phyloP scores from a whole-genome alignment of 108 stramenopile genomes.

The Conticribra guillardii region DNA sequence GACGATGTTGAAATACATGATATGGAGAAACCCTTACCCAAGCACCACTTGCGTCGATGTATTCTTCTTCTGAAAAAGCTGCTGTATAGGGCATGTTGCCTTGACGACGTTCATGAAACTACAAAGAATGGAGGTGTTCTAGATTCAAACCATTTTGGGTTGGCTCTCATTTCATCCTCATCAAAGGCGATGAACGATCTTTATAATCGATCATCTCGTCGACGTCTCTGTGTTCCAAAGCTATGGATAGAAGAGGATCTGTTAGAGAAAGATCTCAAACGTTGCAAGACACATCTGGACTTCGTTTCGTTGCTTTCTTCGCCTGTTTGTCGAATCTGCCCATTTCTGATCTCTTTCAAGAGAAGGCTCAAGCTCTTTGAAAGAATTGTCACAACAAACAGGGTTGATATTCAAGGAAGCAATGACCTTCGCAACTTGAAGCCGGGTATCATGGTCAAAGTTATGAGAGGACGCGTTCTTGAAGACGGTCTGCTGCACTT shows the following conservation, averaged over 20 bases:
- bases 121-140: not conserved
- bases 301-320: constrained; percentile 59
- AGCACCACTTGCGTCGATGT: constrained; percentile 80
- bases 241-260: constrained; percentile 82
- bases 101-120: constrained; percentile 51
- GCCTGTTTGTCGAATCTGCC: constrained; percentile 80
- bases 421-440: constrained; percentile 60
- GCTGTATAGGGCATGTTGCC: constrained; percentile 76
- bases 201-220: constrained; percentile 82
- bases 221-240: constrained; percentile 82
- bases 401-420: constrained; percentile 61
- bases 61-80: constrained; percentile 79
- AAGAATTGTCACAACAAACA: constrained; percentile 72
- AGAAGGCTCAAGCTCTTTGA: constrained; percentile 87
- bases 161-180: constrained; percentile 65
- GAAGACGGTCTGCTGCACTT: constrained; percentile 85
- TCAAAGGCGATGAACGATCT: constrained; percentile 76
- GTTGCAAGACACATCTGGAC: constrained; percentile 68
- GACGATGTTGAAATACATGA: constrained; percentile 91
- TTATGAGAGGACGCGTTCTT: constrained; percentile 81
- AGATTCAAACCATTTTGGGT: constrained; percentile 70
- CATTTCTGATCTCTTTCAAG: constrained; percentile 88
- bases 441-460: constrained; percentile 80
- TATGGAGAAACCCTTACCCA: constrained; percentile 76
- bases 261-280: constrained; percentile 67